These are phyloP conservation scores for Daldinia loculata DNA, from an alignment of 495 filamentous ascomycete genomes.

Conservation along the genomic window DNA sequence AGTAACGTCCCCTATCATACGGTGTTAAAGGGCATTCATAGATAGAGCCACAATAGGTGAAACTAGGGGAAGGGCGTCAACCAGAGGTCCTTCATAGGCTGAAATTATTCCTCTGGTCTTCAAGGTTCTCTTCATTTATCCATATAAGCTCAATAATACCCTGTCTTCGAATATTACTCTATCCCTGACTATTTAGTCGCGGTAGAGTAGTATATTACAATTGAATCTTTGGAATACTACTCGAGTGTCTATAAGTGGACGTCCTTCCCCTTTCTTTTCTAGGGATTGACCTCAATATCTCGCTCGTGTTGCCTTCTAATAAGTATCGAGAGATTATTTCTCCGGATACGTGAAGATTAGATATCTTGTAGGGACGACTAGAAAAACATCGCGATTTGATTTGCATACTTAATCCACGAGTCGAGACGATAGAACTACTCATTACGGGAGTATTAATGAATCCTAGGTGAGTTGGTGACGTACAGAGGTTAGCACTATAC, in stretches of 20 bases:
- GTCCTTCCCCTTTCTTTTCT: not conserved
- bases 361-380: not conserved
- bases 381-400: not conserved
- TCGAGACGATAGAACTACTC: not conserved
- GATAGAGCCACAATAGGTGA: conserved; percentile 8
- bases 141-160: conserved; percentile 26
- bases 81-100: conserved; percentile 11
- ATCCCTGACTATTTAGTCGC: not conserved
- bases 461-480: not conserved
- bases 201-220: not conserved
- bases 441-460: not conserved
- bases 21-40: conserved; percentile 1
- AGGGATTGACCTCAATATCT: not conserved
- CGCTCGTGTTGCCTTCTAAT: not conserved
- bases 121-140: conserved; percentile 9
- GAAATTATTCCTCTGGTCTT: conserved; percentile 12
- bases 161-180: conserved; percentile 1
- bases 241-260: not conserved
- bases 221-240: not conserved
- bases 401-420: not conserved
- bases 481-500: not conserved
- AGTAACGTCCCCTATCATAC: not conserved
- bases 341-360: not conserved
- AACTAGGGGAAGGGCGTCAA: conserved; percentile 1
- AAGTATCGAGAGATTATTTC: not conserved